Percentiles rank a stretch among this genome's conserved stretches.
Evolutionary conservation across 768 basidiomycete genomes (phyloP).

Genomic region (Candolleomyces efflorescens): DNA sequence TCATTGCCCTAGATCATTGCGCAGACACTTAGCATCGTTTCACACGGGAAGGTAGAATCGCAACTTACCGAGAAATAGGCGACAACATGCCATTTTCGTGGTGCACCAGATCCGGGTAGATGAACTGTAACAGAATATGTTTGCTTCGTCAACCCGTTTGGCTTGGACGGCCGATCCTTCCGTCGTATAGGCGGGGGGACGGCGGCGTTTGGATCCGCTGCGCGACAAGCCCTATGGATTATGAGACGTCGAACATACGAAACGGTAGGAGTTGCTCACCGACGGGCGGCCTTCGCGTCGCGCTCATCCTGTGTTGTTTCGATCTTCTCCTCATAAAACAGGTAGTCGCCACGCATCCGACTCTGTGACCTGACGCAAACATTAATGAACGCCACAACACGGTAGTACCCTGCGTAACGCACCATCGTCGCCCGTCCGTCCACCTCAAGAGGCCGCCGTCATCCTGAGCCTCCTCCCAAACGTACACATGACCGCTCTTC

Average conservation of each 20-base stretch:
- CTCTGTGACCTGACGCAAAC: constrained; percentile 66
- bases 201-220: constrained; percentile 55
- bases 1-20: constrained; percentile 51
- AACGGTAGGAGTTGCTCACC: constrained; percentile 35
- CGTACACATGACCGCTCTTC: constrained; percentile 71
- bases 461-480: constrained; percentile 84
- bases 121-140: constrained; percentile 78
- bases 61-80: constrained; percentile 71
- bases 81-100: constrained; percentile 79
- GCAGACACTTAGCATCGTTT: constrained; percentile 5
- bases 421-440: constrained; percentile 84
- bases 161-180: constrained; percentile 75
- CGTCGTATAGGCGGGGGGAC: constrained; percentile 60
- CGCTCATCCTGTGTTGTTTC: constrained; percentile 77
- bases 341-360: constrained; percentile 76
- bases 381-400: neutral
- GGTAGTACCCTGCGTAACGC: constrained; percentile 10
- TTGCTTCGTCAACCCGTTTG: constrained; percentile 81
- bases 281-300: constrained; percentile 73
- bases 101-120: constrained; percentile 51
- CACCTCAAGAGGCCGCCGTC: constrained; percentile 66
- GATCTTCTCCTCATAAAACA: constrained; percentile 83
- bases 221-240: constrained; percentile 45
- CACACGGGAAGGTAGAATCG: constrained; percentile 1
- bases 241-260: constrained; percentile 10